Conservation (phyloP, 148 eudicot genomes). For the Rhododendron griersonianum region DNA sequence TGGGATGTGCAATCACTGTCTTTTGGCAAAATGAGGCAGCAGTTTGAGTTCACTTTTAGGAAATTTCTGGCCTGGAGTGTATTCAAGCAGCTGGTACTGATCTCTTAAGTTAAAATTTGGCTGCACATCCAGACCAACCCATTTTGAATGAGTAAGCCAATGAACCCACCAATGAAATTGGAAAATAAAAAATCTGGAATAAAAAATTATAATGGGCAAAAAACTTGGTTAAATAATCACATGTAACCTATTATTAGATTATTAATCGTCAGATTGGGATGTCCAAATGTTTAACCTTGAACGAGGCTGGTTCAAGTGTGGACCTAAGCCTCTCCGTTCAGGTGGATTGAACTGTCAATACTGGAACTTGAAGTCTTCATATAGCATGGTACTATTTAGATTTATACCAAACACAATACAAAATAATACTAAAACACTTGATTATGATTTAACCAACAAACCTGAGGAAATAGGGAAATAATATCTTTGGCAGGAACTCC, state of each 20-base stretch:
- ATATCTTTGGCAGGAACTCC: constrained; percentile 83
- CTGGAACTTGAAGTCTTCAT: background rate
- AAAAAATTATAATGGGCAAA: background rate
- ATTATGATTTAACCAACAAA: constrained; percentile 25
- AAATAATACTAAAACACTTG: background rate
- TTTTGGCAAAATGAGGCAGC: background rate
- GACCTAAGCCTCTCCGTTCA: constrained; percentile 1
- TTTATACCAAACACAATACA: background rate
- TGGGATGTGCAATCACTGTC: background rate
- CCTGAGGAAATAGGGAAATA: constrained; percentile 86
- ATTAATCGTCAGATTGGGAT: background rate
- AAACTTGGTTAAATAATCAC: background rate
- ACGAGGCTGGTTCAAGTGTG: background rate
- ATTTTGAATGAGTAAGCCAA: background rate
- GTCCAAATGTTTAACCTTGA: background rate
- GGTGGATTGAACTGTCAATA: background rate
- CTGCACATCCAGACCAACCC: background rate
- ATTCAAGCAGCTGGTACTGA: background rate
- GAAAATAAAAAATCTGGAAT: background rate
- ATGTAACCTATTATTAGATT: background rate
- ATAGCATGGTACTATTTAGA: background rate
- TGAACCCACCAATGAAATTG: background rate
- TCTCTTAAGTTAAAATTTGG: background rate
- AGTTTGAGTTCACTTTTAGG: background rate
- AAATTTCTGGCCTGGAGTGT: background rate